phyloP scores from a whole-genome alignment of 202 grass and related monocot species.

The Schoenoplectus triqueter region DNA sequence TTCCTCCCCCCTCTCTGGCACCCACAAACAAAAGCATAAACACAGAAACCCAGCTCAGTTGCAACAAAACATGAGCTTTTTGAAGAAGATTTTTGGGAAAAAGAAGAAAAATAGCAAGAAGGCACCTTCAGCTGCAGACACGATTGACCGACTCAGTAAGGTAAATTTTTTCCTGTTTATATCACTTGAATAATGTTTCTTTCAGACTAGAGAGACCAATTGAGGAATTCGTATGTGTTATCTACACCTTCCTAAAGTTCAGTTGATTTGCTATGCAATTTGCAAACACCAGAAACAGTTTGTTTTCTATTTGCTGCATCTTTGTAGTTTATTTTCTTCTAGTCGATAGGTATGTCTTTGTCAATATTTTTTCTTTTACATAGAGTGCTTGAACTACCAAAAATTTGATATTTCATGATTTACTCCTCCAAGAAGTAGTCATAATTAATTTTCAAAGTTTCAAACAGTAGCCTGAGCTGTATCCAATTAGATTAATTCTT shows the following conservation, averaged over 20 bases:
- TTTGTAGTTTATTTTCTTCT: background rate
- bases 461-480: background rate
- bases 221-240: background rate
- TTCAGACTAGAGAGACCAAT: background rate
- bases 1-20: background rate
- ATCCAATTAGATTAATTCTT: conserved; percentile 4
- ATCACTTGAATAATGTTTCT: background rate
- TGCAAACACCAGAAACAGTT: background rate
- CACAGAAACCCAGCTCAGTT: background rate
- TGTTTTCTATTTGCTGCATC: background rate
- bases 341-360: background rate
- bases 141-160: conserved; percentile 22
- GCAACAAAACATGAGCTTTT: background rate
- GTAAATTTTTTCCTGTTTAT: background rate
- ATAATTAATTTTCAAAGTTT: conserved; percentile 2
- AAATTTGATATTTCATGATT: background rate
- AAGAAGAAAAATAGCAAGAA: conserved; percentile 21
- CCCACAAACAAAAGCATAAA: background rate
- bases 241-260: background rate
- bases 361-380: background rate
- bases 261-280: background rate
- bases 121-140: conserved; percentile 6
- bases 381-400: background rate
- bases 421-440: background rate
- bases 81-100: conserved; percentile 20